These are phyloP conservation scores for Saccharomycopsis olivae DNA, from an alignment of 805 yeast genomes.

Conservation along the genomic window DNA sequence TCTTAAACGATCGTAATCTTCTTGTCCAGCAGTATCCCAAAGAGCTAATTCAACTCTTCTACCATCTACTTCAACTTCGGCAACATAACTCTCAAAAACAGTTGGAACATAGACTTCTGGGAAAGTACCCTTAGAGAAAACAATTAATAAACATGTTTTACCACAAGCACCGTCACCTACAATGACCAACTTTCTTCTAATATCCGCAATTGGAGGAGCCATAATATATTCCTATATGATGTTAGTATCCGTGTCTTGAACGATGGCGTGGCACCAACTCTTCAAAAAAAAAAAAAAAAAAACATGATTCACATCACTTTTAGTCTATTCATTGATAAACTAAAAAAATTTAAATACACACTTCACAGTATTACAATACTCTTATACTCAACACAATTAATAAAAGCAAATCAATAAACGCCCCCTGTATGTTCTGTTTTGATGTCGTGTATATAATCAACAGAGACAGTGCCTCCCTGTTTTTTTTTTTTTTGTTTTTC, in stretches of 20 bases:
- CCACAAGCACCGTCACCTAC: slow-evolving; percentile 99
- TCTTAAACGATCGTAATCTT: slow-evolving; percentile 72
- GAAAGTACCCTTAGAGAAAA: slow-evolving; percentile 77
- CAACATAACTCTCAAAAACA: slow-evolving; percentile 94
- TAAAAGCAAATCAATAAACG: too few relatives aligned
- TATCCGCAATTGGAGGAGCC: slow-evolving; percentile 28
- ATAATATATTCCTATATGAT: slow-evolving; percentile 17
- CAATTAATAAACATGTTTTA: slow-evolving; percentile 84
- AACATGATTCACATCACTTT: background rate
- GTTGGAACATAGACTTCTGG: slow-evolving; percentile 95
- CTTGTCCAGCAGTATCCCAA: slow-evolving; percentile 99
- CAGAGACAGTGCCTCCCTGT: too few relatives aligned
- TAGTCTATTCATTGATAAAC: too few relatives aligned
- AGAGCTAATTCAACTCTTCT: slow-evolving; percentile 87
- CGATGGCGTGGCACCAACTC: background rate
- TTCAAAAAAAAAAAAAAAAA: too few relatives aligned
- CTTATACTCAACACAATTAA: too few relatives aligned
- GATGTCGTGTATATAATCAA: too few relatives aligned
- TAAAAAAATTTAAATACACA: too few relatives aligned
- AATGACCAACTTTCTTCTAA: slow-evolving; percentile 75
- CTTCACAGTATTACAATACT: too few relatives aligned
- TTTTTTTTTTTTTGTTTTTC: too few relatives aligned
- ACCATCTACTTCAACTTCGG: slow-evolving; percentile 88
- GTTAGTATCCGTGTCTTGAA: slow-evolving; percentile 1
- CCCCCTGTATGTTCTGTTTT: too few relatives aligned